A percentile compares a stretch with the other conserved stretches of the same genome.
These are phyloP conservation scores for Tolypocladium capitatum DNA, from an alignment of 2,329 filamentous ascomycete species.

Conservation along the genomic window DNA sequence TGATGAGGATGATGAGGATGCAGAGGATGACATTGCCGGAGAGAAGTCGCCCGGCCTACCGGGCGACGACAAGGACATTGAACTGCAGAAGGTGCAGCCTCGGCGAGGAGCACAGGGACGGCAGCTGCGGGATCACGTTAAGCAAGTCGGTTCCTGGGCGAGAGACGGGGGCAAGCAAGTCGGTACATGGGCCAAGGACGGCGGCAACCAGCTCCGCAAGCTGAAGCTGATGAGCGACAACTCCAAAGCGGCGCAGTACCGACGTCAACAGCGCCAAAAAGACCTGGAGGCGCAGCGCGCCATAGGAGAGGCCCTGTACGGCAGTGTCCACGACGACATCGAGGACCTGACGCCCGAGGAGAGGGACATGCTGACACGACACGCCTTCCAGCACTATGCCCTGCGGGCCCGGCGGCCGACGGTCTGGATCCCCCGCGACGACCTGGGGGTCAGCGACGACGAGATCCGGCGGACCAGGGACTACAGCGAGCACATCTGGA, in stretches of 20 bases:
- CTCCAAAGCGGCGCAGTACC: slow-evolving; percentile 31
- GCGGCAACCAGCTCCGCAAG: slow-evolving; percentile 34
- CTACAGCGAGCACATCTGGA: slow-evolving; percentile 74
- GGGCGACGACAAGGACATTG: slow-evolving; percentile 23
- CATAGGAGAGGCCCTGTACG: slow-evolving; percentile 72
- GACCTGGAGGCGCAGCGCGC: slow-evolving; percentile 61
- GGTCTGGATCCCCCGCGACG: slow-evolving; percentile 88
- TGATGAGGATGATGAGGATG: slow-evolving; percentile 25
- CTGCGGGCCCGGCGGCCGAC: slow-evolving; percentile 73
- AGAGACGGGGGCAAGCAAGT: slow-evolving; percentile 16
- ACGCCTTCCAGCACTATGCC: slow-evolving; percentile 84
- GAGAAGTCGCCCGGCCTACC: slow-evolving; percentile 12
- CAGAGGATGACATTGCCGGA: slow-evolving; percentile 24
- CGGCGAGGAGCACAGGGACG: slow-evolving; percentile 5
- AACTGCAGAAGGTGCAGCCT: slow-evolving; percentile 25
- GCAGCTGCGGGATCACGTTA: slow-evolving; percentile 30
- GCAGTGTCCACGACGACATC: slow-evolving; percentile 80
- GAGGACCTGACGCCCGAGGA: slow-evolving; percentile 88
- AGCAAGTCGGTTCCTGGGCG: slow-evolving; percentile 34
- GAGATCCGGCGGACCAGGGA: slow-evolving; percentile 68
- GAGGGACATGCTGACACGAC: slow-evolving; percentile 69
- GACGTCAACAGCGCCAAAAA: slow-evolving; percentile 33
- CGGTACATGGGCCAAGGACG: slow-evolving; percentile 23
- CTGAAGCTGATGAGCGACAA: slow-evolving; percentile 21
- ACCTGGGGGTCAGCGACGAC: slow-evolving; percentile 81